phyloP scores from a whole-genome alignment of 1,284 basidiomycete species.

The Moniliella sp. region DNA sequence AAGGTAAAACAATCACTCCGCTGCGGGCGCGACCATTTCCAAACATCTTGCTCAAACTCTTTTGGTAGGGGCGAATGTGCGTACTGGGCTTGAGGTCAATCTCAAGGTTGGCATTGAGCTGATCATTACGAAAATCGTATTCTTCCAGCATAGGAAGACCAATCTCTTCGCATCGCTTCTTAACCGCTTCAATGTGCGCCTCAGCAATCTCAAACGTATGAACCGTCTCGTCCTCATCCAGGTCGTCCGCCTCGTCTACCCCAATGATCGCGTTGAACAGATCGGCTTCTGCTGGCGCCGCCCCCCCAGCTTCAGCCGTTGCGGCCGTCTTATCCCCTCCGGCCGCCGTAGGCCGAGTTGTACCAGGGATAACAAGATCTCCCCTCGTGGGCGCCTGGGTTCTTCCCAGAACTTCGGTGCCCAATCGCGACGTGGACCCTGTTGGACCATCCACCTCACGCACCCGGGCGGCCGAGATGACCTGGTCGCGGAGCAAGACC shows the following conservation, averaged over 20 bases:
- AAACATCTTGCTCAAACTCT: slow-evolving; percentile 33
- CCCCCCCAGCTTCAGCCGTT: slow-evolving; percentile 1
- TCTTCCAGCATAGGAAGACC: slow-evolving; percentile 32
- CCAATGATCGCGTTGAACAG: slow-evolving; percentile 31
- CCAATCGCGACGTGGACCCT: not conserved
- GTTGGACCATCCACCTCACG: slow-evolving; percentile 6
- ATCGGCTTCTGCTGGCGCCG: slow-evolving; percentile 17
- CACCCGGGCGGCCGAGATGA: slow-evolving; percentile 22
- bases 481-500: slow-evolving; percentile 24
- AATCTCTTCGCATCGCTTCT: slow-evolving; percentile 30
- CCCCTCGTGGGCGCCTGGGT: slow-evolving; percentile 16
- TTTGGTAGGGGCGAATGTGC: slow-evolving; percentile 32
- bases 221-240: slow-evolving; percentile 31
- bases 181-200: slow-evolving; percentile 27
- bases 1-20: slow-evolving; percentile 93
- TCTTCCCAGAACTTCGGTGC: slow-evolving; percentile 11
- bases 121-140: slow-evolving; percentile 32
- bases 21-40: slow-evolving; percentile 39
- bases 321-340: slow-evolving; percentile 5
- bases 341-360: slow-evolving; percentile 6
- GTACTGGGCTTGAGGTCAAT: slow-evolving; percentile 32
- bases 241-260: slow-evolving; percentile 28
- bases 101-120: slow-evolving; percentile 28
- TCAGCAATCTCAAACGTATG: slow-evolving; percentile 32
- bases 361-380: slow-evolving; percentile 25